Base-by-base conservation (phyloP, 2,329 filamentous ascomycete species). In the Cladosporium halotolerans region DNA sequence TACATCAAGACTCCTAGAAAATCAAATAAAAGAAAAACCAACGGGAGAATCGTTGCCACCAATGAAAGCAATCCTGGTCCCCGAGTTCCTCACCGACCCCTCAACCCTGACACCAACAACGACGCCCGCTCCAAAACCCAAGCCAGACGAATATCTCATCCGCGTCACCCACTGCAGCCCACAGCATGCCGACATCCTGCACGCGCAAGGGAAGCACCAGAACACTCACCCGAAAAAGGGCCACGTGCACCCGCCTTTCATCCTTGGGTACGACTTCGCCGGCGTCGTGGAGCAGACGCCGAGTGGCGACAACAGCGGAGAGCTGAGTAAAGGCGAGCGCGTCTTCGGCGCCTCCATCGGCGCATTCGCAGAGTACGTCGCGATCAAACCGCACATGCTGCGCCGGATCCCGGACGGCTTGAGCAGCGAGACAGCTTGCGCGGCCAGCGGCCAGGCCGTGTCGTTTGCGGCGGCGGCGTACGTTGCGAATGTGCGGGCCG, bases 111-210 rank as follows among this genome's bases (percentile, higher is more conserved):
- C n/a, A 23, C 60, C 55, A 50, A 60, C 59, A 57, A 61, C 55
- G 54, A 60, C 63, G 9, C 65, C 72, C 5, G 53, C 57, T 9
- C 72, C 73, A 9, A 52, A 60, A 13, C 61, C 68, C 3, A 65
- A 67, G 32, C 55, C 65, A 9, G 61, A 66, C 31, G 65, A 75
- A 55, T 68, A 74, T 33, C 59, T 79, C 14, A 66, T 81, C 38
- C 70, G 70, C 51, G 74, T 83, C 48, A 76, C 76, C 1, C 79
- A 80, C 54, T 76, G 77, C 51, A 78, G 79, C 3, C 70, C 82
- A 18, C 83, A 82, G 51, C 82, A 81, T 61, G 79, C 82, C 45
- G 81, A 84, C 60, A 74, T 80, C 8, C 73, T 84, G 44, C 83
- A 83, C 62, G 77, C 77, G 2, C 73, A 73, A 61, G 81, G 80